Evolutionary conservation across 257 asterid species (phyloP), one percentile per base, ranked within the genome.

Genomic region (Primulina tabacum): DNA sequence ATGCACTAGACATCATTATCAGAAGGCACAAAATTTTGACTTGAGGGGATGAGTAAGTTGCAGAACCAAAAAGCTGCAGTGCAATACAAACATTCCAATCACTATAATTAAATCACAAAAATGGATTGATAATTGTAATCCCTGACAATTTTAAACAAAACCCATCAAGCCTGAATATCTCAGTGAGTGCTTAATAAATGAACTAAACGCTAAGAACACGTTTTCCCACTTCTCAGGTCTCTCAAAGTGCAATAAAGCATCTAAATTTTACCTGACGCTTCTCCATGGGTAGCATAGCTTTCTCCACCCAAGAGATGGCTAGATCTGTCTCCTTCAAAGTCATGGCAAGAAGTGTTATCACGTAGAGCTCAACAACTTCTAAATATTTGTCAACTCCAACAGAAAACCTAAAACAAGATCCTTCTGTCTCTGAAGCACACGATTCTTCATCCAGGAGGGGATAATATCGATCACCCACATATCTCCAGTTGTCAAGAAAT

Each of bases 251-350:
- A 26, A 63, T 71, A 43, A 63, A 18, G 20, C 35, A 55, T 71
- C 55, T 58, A 20, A 66, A 35, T 43, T 57, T 62, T 83, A 90
- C 98, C 96, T 93, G 97, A 70, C 82, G 86, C 73, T 84, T 88
- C 73, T 84, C 92, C 81, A 68, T 70, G 30, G 97, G 96, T 59
- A 93, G 65, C 79, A 75, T 43, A 52, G 91, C 86, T 68, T 88
- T 86, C 78, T 89, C 96, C 65, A 88, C 86, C 99, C 97, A 90
- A 52, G 87, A 84, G 63, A 89, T 79, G 55, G 99, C 96, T 77
- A 68, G 80, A 83, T 88, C 87, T 3, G 70, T 75, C 72, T 89
- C 85, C 60, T 78, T 82, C 40, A 67, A 65, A 68, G 82, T 64
- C 62, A 60, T 77, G 67, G 80, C 87, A 58, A 89, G 90, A 80